phyloP scores from a whole-genome alignment of 2,329 filamentous ascomycete species.

The Botrytis galanthina region DNA sequence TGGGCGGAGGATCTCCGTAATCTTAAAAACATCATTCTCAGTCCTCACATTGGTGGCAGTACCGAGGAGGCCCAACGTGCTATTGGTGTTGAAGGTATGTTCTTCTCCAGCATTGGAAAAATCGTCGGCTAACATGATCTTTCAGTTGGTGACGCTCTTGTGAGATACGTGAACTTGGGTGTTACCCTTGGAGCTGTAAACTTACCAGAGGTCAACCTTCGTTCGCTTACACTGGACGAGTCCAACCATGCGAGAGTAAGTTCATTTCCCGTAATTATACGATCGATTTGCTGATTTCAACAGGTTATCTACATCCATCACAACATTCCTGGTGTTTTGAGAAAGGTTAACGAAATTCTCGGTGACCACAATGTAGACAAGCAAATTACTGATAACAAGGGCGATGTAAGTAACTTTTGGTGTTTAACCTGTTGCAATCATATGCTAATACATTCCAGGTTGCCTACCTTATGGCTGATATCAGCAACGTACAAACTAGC shows the following conservation, averaged over 20 bases:
- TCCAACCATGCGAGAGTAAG: slow-evolving; percentile 78
- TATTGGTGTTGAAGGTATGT: slow-evolving; percentile 78
- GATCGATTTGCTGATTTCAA: slow-evolving; percentile 30
- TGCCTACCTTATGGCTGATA: slow-evolving; percentile 96
- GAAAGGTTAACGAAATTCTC: slow-evolving; percentile 92
- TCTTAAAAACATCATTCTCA: slow-evolving; percentile 90
- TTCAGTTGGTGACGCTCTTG: slow-evolving; percentile 77
- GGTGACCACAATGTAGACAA: slow-evolving; percentile 98
- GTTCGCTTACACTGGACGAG: slow-evolving; percentile 87
- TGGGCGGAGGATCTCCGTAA: slow-evolving; percentile 84
- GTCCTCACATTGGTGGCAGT: slow-evolving; percentile 94
- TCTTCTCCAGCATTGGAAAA: not conserved
- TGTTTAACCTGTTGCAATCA: not conserved
- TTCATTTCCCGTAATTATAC: slow-evolving; percentile 18
- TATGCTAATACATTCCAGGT: slow-evolving; percentile 49
- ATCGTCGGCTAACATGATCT: slow-evolving; percentile 8
- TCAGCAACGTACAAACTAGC: slow-evolving; percentile 76
- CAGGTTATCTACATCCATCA: slow-evolving; percentile 92
- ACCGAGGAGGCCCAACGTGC: slow-evolving; percentile 97
- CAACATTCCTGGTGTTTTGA: slow-evolving; percentile 92
- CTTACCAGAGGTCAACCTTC: slow-evolving; percentile 88
- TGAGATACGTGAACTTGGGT: slow-evolving; percentile 94
- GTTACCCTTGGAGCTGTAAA: slow-evolving; percentile 91
- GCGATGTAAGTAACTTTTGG: slow-evolving; percentile 60
- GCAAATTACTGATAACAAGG: slow-evolving; percentile 94